Base-by-base conservation (phyloP, 169 alveolate species). In the Plasmodium ovale region DNA sequence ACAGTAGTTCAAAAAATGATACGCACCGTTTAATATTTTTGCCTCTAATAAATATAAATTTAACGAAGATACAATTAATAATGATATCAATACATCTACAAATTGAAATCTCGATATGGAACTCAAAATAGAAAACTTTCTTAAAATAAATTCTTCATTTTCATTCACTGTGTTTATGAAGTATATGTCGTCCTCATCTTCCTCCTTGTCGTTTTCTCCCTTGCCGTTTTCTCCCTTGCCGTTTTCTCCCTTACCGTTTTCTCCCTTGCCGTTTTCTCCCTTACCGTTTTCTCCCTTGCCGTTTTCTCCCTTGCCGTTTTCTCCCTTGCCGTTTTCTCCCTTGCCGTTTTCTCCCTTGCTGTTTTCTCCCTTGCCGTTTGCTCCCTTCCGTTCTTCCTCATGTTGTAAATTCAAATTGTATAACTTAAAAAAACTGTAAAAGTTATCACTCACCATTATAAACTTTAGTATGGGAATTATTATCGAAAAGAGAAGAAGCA, bases 81-180 rank as follows among this genome's bases (percentile, higher is more conserved):
- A 54, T 7, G 89, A 79, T 62, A 79, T 79, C 3, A 79, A 64
- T 3, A 79, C 89, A 56, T 79, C 89, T 7, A 79, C 89, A 79
- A 79, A 79, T 21, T 79, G 89, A 51, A 79, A 79, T 21, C 89
- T 47, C 0, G 89, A 79, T 10, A 79, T 79, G 5, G 79, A 79
- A 65, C 79, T 64, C 19, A 79, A 42, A 5, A 79, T 19, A 12
- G 60, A 64, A 42, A 79, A 79, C 14, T 79, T 79, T 27, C 65
- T 79, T 37, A 79, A 79, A 44, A 67, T 67, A 33, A 49, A 64
- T 64, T 49, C 35, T 39, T 64, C 79, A 29, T 79, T 79, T 25
- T 64, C 89, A 56, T 79, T 79, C 21, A 79, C 21, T 19, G 69
- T 79, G 42, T 79, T 79, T 35, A 79, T 79, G 33, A 31, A 65